phyloP scores from a whole-genome alignment of 208 protist species.

The Wallacemonas collosoma region DNA sequence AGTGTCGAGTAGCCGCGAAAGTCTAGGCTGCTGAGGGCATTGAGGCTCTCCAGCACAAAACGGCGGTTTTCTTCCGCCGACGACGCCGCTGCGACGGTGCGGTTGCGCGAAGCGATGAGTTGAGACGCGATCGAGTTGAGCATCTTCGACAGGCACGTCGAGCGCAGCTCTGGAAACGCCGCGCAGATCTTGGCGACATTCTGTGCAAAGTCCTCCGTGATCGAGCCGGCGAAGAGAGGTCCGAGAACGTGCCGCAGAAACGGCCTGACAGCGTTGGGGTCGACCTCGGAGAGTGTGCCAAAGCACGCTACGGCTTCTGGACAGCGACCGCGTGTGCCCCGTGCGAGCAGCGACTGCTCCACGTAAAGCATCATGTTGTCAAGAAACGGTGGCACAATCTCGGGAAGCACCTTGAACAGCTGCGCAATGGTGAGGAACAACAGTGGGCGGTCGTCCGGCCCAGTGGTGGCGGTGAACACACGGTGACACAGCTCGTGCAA shows the following conservation, averaged over 20 bases:
- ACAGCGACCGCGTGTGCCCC: constrained; percentile 60
- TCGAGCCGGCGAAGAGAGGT: constrained; percentile 69
- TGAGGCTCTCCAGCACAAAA: constrained; percentile 61
- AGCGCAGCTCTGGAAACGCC: constrained; percentile 88
- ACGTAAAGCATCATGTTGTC: constrained; percentile 83
- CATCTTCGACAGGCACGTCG: constrained; percentile 86
- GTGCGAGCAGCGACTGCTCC: constrained; percentile 57
- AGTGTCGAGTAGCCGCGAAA: constrained; percentile 89
- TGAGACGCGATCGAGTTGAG: constrained; percentile 80
- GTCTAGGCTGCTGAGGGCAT: constrained; percentile 74
- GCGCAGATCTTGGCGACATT: constrained; percentile 86
- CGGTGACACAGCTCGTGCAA: constrained; percentile 44
- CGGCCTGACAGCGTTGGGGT: constrained; percentile 73
- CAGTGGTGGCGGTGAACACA: constrained; percentile 48
- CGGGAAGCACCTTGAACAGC: constrained; percentile 64
- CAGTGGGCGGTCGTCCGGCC: constrained; percentile 53
- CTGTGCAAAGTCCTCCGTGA: constrained; percentile 73
- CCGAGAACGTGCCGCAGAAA: constrained; percentile 78
- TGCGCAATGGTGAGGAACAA: constrained; percentile 67
- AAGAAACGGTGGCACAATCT: constrained; percentile 64
- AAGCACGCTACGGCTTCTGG: constrained; percentile 85
- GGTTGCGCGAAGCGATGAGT: constrained; percentile 33
- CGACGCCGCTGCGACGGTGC: constrained; percentile 8
- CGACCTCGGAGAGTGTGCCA: constrained; percentile 68
- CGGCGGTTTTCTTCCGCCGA: constrained; percentile 31